A percentile compares a stretch with the other conserved stretches of the same genome.
phyloP scores from a whole-genome alignment of 495 filamentous ascomycete genomes.

The Aspergillus sclerotioniger region DNA sequence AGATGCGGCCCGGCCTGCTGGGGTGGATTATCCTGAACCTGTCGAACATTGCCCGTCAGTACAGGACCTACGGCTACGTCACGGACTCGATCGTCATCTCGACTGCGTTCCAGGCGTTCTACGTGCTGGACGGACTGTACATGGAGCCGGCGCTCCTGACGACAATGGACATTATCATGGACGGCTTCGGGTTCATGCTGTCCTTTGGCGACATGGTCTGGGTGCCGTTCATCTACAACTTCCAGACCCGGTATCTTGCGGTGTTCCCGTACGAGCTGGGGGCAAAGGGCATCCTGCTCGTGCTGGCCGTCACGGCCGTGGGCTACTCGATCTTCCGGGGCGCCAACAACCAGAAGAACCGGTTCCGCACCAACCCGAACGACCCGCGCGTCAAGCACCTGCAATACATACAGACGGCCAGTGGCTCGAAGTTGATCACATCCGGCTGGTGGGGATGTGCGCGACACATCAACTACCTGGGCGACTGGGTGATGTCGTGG shows the following conservation, averaged over 20 bases:
- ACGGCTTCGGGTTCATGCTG: slow-evolving; percentile 98
- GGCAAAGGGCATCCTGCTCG: slow-evolving; percentile 53
- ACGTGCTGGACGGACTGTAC: slow-evolving; percentile 82
- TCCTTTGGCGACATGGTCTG: slow-evolving; percentile 91
- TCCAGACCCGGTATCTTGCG: slow-evolving; percentile 86
- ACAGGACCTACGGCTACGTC: slow-evolving; percentile 74
- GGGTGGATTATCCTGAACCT: slow-evolving; percentile 87
- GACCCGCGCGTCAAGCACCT: slow-evolving; percentile 79
- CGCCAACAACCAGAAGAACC: slow-evolving; percentile 91
- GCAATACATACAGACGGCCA: slow-evolving; percentile 81
- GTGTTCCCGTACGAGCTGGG: slow-evolving; percentile 79
- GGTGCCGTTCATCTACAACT: slow-evolving; percentile 86
- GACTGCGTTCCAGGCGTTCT: slow-evolving; percentile 74
- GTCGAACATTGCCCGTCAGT: slow-evolving; percentile 83
- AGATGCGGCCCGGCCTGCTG: slow-evolving; percentile 86
- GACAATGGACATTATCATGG: slow-evolving; percentile 92
- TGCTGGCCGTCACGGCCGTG: slow-evolving; percentile 60
- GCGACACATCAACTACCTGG: slow-evolving; percentile 96
- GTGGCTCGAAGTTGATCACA: slow-evolving; percentile 74
- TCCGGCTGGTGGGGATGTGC: slow-evolving; percentile 95
- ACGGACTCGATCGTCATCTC: slow-evolving; percentile 87
- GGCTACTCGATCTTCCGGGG: slow-evolving; percentile 91
- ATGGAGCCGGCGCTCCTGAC: slow-evolving; percentile 92
- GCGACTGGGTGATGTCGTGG: slow-evolving; percentile 94
- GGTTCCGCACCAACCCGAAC: slow-evolving; percentile 83